Base-by-base conservation (phyloP, 768 basidiomycete genomes). In the Hericium alpestre region DNA sequence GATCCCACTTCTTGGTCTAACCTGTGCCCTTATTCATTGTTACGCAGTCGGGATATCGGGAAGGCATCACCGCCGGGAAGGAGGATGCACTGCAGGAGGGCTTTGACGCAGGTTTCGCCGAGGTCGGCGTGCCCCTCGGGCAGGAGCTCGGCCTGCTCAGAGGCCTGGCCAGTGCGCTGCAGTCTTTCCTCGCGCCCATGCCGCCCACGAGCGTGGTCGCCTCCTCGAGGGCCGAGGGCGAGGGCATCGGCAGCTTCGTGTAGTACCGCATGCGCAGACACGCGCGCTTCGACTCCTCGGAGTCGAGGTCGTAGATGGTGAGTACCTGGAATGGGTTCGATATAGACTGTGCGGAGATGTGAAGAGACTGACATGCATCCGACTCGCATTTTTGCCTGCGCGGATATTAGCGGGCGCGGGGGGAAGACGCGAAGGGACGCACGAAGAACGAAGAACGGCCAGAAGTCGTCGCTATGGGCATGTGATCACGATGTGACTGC, bases 41-140 rank as follows among this genome's bases (percentile, higher is more conserved):
- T 53, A 11, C 18, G 41, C 63, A 96, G 95, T 83, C 83, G 16
- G 95, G 95, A 2, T 97, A 97, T 66, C 83, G 95, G n/a, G 94
- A 97, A 71, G 95, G 95, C 6, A 95, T 98, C 64, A 88, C 85
- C 0, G 83, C 86, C 4, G 95, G 95, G 3, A 98, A 97, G 68
- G 87, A 94, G 67, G 75, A 79, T 0, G 84, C 84, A 2, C 76
- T 97, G 1, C 95, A 99, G 65, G 75, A 83, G 60, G 95, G 95
- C 0, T 98, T 99, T 65, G 91, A 99, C 69, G 73, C 76, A 3
- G 93, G 90, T 1, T 97, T 91, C 65, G 83, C 84, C 0, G 68
- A 71, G 13, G 73, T 82, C 10, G 90, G 93, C 1, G 83, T 77
- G 2, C 87, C 89, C 0, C 69, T 87, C 15, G 92, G 93, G 0